Evolutionary conservation across 1,284 basidiomycete genomes (phyloP), one percentile per base, ranked within the genome.

Genomic region (Hemileia vastatrix): DNA sequence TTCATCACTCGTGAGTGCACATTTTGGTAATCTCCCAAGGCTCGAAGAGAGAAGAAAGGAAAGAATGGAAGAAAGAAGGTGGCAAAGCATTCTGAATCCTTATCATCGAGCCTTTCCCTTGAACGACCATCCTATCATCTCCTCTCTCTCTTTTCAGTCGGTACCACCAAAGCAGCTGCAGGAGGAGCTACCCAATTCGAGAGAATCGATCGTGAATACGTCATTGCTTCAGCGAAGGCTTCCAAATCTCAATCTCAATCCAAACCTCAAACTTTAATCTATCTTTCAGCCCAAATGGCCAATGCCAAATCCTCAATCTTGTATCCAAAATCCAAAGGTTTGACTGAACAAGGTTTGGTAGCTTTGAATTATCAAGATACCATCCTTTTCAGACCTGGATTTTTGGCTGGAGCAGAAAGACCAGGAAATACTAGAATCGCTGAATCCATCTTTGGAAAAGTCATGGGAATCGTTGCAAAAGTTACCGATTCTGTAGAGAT

Each of bases 121-220:
- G 27, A 27, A 27, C 43, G 15, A 19, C 18, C 18, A 50, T 13
- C 48, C 21, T 50, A 27, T 27, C 3, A 50, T 50, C 13, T 11
- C 18, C 27, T n/a, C 3, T n/a, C 15, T 21, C 32, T 36, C 31
- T 36, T 54, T 18, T n/a, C 52, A 18, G 31, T 54, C 23, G 52
- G 52, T 19, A 54, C 52, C 23, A 54, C 52, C 3, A 18, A 33
- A 36, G 36, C 21, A 15, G 65, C 49, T n/a, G 87, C 86, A 0
- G 86, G 86, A 1, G 81, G 82, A 64, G 81, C 81, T 1, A 80
- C 79, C 21, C 79, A 79, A 2, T 89, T 88, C 64, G 83, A 85
- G 72, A 84, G 81, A 76, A 87, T 89, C 66, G 87, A 89, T 69
- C 77, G 84, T 71, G 84, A 85, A 70, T 88, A 87, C 71, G 86